A percentile compares a stretch with the other conserved stretches of the same genome.
These are phyloP conservation scores for Noccaea bulbosa DNA, from an alignment of 345 rosid species.

Conservation along the genomic window DNA sequence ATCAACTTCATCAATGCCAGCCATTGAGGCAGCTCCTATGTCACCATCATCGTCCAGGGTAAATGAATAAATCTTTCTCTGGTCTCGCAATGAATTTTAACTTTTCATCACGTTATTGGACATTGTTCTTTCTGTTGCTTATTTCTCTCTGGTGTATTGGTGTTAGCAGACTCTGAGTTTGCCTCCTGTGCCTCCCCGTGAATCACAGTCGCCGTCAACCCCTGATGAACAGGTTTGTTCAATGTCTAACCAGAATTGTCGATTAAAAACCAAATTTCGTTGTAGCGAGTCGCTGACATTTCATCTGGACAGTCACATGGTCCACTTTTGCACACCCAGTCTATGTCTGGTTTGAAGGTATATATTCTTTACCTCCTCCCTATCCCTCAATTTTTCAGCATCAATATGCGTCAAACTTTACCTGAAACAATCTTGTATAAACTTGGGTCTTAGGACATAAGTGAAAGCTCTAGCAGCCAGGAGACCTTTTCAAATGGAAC, in stretches of 20 bases:
- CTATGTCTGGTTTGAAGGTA: constrained; percentile 54
- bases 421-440: background rate
- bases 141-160: constrained; percentile 27
- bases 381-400: background rate
- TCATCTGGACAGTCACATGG: constrained; percentile 43
- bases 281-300: constrained; percentile 1
- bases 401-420: constrained; percentile 6
- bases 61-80: constrained; percentile 25
- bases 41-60: constrained; percentile 52
- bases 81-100: background rate
- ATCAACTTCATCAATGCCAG: constrained; percentile 39
- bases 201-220: constrained; percentile 44
- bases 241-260: background rate
- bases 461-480: constrained; percentile 32
- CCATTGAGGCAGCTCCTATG: constrained; percentile 46
- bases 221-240: constrained; percentile 60
- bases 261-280: constrained; percentile 7
- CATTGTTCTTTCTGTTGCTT: constrained; percentile 25
- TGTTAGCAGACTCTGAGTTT: constrained; percentile 52
- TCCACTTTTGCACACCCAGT: constrained; percentile 37
- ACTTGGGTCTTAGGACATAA: constrained; percentile 49
- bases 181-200: constrained; percentile 51
- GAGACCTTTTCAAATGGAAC: constrained; percentile 29
- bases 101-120: constrained; percentile 2
- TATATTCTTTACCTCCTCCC: background rate